These are phyloP conservation scores for Aspergillus awamori DNA, from an alignment of 2,329 filamentous ascomycete genomes.

Conservation along the genomic window DNA sequence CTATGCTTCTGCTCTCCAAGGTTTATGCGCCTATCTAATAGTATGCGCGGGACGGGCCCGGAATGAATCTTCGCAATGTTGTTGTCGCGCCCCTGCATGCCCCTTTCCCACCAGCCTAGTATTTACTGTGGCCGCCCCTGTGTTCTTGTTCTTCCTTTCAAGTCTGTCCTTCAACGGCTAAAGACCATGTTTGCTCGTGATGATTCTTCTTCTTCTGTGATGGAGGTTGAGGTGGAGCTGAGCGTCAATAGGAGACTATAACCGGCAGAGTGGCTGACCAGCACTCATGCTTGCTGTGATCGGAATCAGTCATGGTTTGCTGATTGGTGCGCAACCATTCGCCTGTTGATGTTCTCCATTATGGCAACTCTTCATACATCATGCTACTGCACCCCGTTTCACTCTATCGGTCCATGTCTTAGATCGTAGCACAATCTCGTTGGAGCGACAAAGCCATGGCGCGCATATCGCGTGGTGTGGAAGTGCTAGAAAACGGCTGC, in stretches of 20 bases:
- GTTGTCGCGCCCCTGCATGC: slow-evolving; percentile 15
- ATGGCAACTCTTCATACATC: not conserved
- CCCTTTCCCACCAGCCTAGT: slow-evolving; percentile 3
- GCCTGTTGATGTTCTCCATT: not conserved
- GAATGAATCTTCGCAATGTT: slow-evolving; percentile 18
- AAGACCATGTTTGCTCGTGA: not conserved
- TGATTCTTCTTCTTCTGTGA: not conserved
- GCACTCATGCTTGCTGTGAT: not conserved
- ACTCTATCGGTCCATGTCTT: not conserved
- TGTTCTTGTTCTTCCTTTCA: not conserved
- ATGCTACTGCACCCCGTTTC: not conserved
- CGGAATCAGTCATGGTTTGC: not conserved
- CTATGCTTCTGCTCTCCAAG: not conserved
- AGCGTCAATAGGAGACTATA: not conserved
- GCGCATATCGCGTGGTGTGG: not conserved
- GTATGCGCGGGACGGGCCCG: slow-evolving; percentile 11
- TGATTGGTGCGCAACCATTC: not conserved
- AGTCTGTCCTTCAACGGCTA: not conserved
- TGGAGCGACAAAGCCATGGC: not conserved
- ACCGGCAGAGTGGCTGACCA: not conserved
- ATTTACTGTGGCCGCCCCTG: not conserved
- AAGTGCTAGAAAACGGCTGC: not conserved
- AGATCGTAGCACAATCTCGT: slow-evolving; percentile 2
- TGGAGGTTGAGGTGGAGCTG: not conserved
- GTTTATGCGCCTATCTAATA: slow-evolving; percentile 11